A percentile compares a stretch with the other conserved stretches of the same genome.
These are phyloP conservation scores for Basidioascus undulatus DNA, from an alignment of 768 basidiomycete species.

Conservation along the genomic window DNA sequence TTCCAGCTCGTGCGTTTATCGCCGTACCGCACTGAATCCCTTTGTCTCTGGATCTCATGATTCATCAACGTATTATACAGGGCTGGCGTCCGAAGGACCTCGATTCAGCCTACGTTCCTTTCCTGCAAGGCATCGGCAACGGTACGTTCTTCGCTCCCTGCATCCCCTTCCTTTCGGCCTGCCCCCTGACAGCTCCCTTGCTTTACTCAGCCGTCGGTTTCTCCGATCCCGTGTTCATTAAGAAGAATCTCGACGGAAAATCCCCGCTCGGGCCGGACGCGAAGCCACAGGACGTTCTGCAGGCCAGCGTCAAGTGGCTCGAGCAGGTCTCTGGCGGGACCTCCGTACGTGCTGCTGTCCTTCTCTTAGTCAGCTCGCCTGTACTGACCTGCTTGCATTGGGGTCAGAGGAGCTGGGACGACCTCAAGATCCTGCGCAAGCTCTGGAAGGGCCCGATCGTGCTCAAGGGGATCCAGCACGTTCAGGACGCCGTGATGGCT, in stretches of 20 bases:
- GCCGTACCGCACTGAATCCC: too few relatives aligned
- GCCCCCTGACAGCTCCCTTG: neutral
- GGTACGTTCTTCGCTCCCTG: neutral
- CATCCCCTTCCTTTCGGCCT: neutral
- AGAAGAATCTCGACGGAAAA: neutral
- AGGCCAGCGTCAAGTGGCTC: neutral
- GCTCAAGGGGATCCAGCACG: neutral
- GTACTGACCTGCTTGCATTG: too few relatives aligned
- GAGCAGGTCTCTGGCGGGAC: too few relatives aligned
- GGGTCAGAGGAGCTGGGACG: neutral
- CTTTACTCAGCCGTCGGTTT: neutral
- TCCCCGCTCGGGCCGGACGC: neutral
- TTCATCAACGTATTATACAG: too few relatives aligned
- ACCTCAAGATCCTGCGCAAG: neutral
- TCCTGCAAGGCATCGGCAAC: neutral
- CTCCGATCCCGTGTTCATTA: too few relatives aligned
- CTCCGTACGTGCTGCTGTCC: too few relatives aligned
- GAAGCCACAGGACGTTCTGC: neutral
- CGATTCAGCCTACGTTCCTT: neutral
- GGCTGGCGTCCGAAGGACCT: neutral
- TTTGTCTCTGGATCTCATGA: too few relatives aligned
- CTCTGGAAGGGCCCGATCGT: neutral
- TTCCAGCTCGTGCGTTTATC: too few relatives aligned
- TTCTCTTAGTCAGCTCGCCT: too few relatives aligned
- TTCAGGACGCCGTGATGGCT: neutral